phyloP scores from a whole-genome alignment of 805 yeast species.

The Pichia nakasei region DNA sequence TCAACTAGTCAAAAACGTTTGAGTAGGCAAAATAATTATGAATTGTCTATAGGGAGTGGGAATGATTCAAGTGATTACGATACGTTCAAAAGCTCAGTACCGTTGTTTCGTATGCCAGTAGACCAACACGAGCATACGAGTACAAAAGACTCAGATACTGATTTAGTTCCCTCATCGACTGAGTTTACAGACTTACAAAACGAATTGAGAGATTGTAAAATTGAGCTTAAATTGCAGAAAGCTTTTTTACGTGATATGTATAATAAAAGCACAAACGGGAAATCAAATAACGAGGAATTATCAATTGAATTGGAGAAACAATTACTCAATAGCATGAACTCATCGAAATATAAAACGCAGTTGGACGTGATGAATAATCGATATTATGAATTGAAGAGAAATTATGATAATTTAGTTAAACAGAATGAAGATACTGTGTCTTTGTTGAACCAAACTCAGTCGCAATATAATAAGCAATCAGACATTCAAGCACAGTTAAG shows the following conservation, averaged over 20 bases:
- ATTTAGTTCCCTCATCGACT: neutral
- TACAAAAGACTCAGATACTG: neutral
- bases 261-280: conserved; percentile 1
- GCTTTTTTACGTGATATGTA: conserved; percentile 22
- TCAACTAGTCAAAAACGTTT: neutral
- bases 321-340: conserved; percentile 7
- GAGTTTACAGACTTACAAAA: conserved; percentile 23
- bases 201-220: conserved; percentile 27
- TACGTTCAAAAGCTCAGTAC: neutral
- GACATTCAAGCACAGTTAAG: conserved; percentile 36
- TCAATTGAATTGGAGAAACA: conserved; percentile 10
- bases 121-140: no score
- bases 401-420: neutral
- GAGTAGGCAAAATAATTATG: conserved; percentile 4
- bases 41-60: conserved; percentile 1
- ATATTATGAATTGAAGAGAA: conserved; percentile 1
- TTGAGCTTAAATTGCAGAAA: conserved; percentile 25
- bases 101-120: neutral
- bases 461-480: conserved; percentile 29
- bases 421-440: conserved; percentile 9
- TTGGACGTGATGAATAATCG: neutral
- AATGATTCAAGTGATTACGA: neutral
- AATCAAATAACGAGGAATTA: conserved; percentile 11
- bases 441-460: conserved; percentile 8
- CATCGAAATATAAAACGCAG: conserved; percentile 1